Evolutionary conservation across 331 rosid species (phyloP).

Genomic region (Acacia concinna): DNA sequence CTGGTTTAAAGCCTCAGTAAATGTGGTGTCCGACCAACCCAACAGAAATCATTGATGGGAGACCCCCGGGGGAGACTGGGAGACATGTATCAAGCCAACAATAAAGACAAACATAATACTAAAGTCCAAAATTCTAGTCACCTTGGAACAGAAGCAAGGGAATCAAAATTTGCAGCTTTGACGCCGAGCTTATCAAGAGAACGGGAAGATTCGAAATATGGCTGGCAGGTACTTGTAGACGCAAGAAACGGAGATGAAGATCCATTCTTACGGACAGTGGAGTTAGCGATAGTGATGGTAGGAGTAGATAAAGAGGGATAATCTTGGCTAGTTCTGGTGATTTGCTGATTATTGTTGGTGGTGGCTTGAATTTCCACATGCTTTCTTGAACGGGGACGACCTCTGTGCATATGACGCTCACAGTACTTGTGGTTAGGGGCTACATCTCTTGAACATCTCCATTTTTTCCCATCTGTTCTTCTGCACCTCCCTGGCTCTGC

Average conservation of each 20-base stretch:
- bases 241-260: conserved; percentile 48
- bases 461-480: conserved; percentile 91
- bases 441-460: conserved; percentile 84
- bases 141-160: conserved; percentile 49
- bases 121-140: conserved; percentile 20
- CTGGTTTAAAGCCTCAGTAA: neutral
- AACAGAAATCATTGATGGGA: neutral
- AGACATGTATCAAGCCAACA: neutral
- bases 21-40: neutral
- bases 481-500: conserved; percentile 78
- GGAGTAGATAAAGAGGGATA: conserved; percentile 32
- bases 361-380: conserved; percentile 77
- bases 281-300: conserved; percentile 31
- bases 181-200: conserved; percentile 34
- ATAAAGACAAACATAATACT: neutral
- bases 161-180: conserved; percentile 36
- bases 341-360: conserved; percentile 16
- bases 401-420: conserved; percentile 78
- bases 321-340: conserved; percentile 53
- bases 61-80: neutral
- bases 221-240: conserved; percentile 33
- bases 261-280: conserved; percentile 36
- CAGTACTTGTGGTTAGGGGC: conserved; percentile 69
- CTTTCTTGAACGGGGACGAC: conserved; percentile 95
- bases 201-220: conserved; percentile 43